A percentile compares a stretch with the other conserved stretches of the same genome.
phyloP scores from a whole-genome alignment of 805 yeast genomes.

The Hanseniaspora lindneri region DNA sequence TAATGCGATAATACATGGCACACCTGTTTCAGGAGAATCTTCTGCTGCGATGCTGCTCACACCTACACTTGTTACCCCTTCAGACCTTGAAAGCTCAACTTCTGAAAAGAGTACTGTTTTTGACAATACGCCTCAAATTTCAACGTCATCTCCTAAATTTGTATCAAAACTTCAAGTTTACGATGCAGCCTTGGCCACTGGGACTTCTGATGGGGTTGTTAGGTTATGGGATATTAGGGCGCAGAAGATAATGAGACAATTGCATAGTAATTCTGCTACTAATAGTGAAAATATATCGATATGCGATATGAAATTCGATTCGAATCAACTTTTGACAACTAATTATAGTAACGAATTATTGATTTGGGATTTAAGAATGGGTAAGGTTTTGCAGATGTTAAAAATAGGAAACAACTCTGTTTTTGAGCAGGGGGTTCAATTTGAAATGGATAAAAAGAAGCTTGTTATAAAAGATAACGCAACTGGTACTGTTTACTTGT shows the following conservation, averaged over 20 bases:
- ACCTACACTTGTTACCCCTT: constrained; percentile 17
- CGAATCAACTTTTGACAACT: constrained; percentile 23
- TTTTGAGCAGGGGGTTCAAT: constrained; percentile 33
- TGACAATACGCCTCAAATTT: not conserved
- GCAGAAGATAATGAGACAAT: constrained; percentile 47
- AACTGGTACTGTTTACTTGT: constrained; percentile 38
- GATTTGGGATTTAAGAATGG: constrained; percentile 64
- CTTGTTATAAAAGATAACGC: constrained; percentile 45
- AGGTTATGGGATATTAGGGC: constrained; percentile 66
- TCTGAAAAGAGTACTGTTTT: constrained; percentile 6
- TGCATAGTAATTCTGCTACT: not conserved
- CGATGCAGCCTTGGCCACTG: constrained; percentile 69
- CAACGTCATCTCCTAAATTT: constrained; percentile 29
- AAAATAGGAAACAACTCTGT: constrained; percentile 38
- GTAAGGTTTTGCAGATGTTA: constrained; percentile 48
- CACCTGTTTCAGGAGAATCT: not conserved
- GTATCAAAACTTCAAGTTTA: constrained; percentile 59
- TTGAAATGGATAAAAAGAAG: constrained; percentile 49
- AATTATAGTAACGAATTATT: constrained; percentile 30
- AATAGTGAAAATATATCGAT: constrained; percentile 51
- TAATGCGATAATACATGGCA: constrained; percentile 12
- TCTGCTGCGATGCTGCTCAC: constrained; percentile 12
- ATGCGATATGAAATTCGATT: constrained; percentile 57
- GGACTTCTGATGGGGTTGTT: constrained; percentile 64
- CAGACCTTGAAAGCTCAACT: constrained; percentile 13